Percentiles rank a stretch among this genome's conserved stretches.
These are phyloP conservation scores for Ophiocordyceps camponoti-saundersi DNA, from an alignment of 2,329 filamentous ascomycete genomes.

Conservation along the genomic window DNA sequence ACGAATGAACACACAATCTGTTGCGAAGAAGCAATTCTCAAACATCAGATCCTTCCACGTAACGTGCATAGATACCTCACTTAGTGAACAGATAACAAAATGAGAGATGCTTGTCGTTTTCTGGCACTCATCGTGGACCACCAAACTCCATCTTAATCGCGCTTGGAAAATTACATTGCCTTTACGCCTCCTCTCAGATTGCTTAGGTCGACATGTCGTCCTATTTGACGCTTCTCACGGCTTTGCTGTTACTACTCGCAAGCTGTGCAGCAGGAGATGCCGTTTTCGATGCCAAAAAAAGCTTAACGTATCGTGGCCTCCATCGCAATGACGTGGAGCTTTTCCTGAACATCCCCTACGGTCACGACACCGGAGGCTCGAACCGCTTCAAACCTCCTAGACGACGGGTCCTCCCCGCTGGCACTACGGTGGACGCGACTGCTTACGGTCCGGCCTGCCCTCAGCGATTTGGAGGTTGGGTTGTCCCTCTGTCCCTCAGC, in stretches of 20 bases:
- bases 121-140: too few species aligned
- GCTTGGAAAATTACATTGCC: too few species aligned
- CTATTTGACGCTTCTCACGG: neutral
- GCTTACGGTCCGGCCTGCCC: slow-evolving; percentile 26
- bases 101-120: too few species aligned
- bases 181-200: too few species aligned
- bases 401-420: slow-evolving; percentile 13
- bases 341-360: slow-evolving; percentile 29
- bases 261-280: neutral
- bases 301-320: slow-evolving; percentile 24
- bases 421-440: slow-evolving; percentile 19
- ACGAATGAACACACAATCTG: too few species aligned
- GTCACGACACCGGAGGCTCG: slow-evolving; percentile 24
- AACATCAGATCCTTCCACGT: too few species aligned
- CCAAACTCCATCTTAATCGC: too few species aligned
- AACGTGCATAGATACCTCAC: too few species aligned
- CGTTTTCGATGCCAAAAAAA: slow-evolving; percentile 5
- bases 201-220: too few species aligned
- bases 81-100: too few species aligned
- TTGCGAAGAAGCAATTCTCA: too few species aligned
- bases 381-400: slow-evolving; percentile 28
- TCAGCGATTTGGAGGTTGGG: slow-evolving; percentile 16
- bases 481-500: slow-evolving; percentile 13
- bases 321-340: slow-evolving; percentile 25
- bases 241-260: neutral